Percentiles rank a stretch among this genome's conserved stretches.
phyloP scores from a whole-genome alignment of 768 basidiomycete species.

The Lentinula guzmanii region DNA sequence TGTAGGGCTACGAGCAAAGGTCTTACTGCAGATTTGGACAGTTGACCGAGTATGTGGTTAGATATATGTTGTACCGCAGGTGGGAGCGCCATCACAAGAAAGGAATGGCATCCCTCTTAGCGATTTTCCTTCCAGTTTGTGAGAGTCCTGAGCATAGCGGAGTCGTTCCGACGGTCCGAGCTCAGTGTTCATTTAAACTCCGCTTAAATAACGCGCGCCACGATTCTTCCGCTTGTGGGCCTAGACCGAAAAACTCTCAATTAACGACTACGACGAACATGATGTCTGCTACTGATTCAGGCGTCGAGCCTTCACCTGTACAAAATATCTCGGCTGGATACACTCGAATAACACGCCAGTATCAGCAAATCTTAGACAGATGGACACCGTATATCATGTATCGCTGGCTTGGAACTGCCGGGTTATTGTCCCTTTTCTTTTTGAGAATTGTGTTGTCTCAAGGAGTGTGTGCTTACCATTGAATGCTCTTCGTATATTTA shows the following conservation, averaged over 20 bases:
- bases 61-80: slow-evolving; percentile 32
- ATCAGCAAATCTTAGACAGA: slow-evolving; percentile 86
- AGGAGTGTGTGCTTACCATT: slow-evolving; percentile 56
- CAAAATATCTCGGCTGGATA: slow-evolving; percentile 42
- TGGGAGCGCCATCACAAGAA: slow-evolving; percentile 15
- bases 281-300: slow-evolving; percentile 40
- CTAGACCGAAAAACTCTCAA: not conserved
- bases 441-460: slow-evolving; percentile 83
- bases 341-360: slow-evolving; percentile 61
- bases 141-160: not conserved
- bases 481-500: not conserved
- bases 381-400: slow-evolving; percentile 87
- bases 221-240: not conserved
- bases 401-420: slow-evolving; percentile 79
- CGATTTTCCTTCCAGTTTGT: not conserved
- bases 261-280: slow-evolving; percentile 19
- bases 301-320: slow-evolving; percentile 37
- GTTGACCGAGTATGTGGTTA: slow-evolving; percentile 30
- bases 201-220: not conserved
- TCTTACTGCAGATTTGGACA: slow-evolving; percentile 10
- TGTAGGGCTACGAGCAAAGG: slow-evolving; percentile 87
- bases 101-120: not conserved
- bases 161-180: not conserved
- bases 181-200: not conserved
- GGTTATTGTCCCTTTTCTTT: slow-evolving; percentile 68